These are phyloP conservation scores for Corniculantispora saksenae DNA, from an alignment of 2,329 filamentous ascomycete species.

Conservation along the genomic window DNA sequence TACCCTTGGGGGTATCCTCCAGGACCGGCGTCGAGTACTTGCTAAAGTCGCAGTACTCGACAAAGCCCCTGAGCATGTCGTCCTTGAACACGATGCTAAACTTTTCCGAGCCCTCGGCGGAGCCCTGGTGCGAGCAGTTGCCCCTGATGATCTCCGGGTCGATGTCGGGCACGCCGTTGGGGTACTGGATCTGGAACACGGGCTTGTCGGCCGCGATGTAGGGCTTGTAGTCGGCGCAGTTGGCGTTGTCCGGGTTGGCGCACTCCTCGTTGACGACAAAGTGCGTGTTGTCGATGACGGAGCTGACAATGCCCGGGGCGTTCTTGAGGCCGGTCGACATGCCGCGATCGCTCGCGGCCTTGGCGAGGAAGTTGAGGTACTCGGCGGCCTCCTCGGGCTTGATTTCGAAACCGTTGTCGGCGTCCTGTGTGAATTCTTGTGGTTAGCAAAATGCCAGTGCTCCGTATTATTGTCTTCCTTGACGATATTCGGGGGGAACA, in stretches of 20 bases:
- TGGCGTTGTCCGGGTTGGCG: slow-evolving; percentile 48
- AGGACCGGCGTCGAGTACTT: slow-evolving; percentile 28
- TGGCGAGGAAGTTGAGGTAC: slow-evolving; percentile 32
- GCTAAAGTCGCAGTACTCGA: slow-evolving; percentile 52
- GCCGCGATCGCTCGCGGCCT: slow-evolving; percentile 51
- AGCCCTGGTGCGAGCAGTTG: slow-evolving; percentile 41
- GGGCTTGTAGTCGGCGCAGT: slow-evolving; percentile 58
- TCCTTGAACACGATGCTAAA: slow-evolving; percentile 69
- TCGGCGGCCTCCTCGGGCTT: not conserved
- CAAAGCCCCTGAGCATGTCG: slow-evolving; percentile 63
- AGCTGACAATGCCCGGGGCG: slow-evolving; percentile 57
- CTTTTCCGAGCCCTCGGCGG: slow-evolving; percentile 42
- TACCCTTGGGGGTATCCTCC: no score
- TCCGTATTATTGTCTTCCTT: no score
- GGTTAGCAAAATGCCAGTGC: no score
- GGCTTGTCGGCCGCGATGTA: slow-evolving; percentile 65
- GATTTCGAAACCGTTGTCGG: not conserved
- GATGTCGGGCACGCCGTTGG: slow-evolving; percentile 38
- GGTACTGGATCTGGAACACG: slow-evolving; percentile 74
- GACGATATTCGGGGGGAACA: no score
- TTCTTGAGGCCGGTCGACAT: slow-evolving; percentile 70
- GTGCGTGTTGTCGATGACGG: slow-evolving; percentile 51
- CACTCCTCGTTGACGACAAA: slow-evolving; percentile 74
- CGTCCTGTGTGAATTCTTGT: no score
- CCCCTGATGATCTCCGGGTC: slow-evolving; percentile 34